phyloP scores from a whole-genome alignment of 2,329 filamentous ascomycete genomes.

The Aspergillus terreus region DNA sequence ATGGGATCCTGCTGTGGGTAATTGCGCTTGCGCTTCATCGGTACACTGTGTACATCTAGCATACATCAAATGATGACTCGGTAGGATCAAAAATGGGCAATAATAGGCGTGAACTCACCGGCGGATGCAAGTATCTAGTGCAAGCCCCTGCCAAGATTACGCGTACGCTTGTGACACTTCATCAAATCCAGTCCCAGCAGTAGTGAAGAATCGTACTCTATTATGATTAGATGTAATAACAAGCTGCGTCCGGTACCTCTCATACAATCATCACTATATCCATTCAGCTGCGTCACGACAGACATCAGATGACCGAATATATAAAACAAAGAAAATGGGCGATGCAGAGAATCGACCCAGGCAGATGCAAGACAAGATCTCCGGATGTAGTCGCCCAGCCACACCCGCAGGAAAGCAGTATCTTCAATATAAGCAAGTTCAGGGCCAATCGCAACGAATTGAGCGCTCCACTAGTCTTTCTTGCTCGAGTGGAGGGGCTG shows the following conservation, averaged over 20 bases:
- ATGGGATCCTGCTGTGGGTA: no score
- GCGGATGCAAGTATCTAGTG: no score
- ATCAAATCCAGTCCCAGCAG: no score
- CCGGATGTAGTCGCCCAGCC: not conserved
- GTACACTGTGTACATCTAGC: no score
- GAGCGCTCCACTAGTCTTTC: not conserved
- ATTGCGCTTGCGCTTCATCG: no score
- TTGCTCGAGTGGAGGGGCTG: slow-evolving; percentile 25
- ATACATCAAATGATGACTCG: no score
- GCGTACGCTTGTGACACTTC: no score
- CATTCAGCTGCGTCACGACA: slow-evolving; percentile 11
- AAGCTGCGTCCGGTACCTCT: not conserved
- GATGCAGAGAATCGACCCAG: slow-evolving; percentile 9
- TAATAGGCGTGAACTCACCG: no score
- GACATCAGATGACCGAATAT: slow-evolving; percentile 8
- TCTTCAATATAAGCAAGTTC: slow-evolving; percentile 2
- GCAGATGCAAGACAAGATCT: not conserved
- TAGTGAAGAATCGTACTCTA: not conserved
- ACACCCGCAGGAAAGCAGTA: not conserved
- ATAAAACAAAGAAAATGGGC: slow-evolving; percentile 2
- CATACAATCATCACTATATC: slow-evolving; percentile 13
- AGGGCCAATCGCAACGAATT: not conserved
- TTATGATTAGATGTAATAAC: slow-evolving; percentile 11
- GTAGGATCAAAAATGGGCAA: no score
- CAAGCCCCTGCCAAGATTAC: no score